Conservation (phyloP, 495 filamentous ascomycete genomes). For the Thermochaetoides thermophila region DNA sequence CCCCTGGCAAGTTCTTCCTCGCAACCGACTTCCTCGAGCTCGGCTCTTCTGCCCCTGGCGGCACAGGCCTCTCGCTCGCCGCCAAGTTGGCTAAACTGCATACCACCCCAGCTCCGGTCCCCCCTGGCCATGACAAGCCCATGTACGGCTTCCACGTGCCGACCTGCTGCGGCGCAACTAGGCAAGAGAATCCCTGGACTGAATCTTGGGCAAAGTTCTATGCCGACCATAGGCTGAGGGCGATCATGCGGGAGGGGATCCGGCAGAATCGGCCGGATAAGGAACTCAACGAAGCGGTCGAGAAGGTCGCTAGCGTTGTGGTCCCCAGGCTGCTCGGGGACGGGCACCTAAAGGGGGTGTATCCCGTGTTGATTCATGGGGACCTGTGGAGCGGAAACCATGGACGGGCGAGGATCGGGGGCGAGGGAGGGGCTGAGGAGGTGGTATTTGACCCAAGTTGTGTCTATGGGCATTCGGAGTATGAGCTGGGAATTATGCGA, state of each 20-base stretch:
- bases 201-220: constrained; percentile 73
- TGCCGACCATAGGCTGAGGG: constrained; percentile 52
- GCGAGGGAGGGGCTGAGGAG: constrained; percentile 46
- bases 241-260: constrained; percentile 44
- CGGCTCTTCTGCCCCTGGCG: constrained; percentile 18
- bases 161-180: constrained; percentile 73
- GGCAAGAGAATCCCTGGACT: constrained; percentile 57
- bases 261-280: constrained; percentile 47
- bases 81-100: constrained; percentile 68
- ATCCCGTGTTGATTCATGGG: constrained; percentile 72
- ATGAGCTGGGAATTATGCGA: constrained; percentile 82
- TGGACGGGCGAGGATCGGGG: constrained; percentile 47
- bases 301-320: constrained; percentile 42
- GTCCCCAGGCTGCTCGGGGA: constrained; percentile 61
- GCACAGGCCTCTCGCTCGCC: constrained; percentile 43
- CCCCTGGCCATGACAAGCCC: constrained; percentile 39
- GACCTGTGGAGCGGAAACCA: constrained; percentile 87
- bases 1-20: constrained; percentile 47
- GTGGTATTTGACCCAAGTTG: constrained; percentile 72
- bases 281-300: constrained; percentile 45
- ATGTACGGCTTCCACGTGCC: constrained; percentile 70
- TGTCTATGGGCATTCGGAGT: constrained; percentile 78
- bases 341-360: constrained; percentile 43
- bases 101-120: constrained; percentile 54
- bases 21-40: constrained; percentile 72